Evolutionary conservation across 2,329 filamentous ascomycete genomes (phyloP).

Genomic region (Verticillium albo-atrum): DNA sequence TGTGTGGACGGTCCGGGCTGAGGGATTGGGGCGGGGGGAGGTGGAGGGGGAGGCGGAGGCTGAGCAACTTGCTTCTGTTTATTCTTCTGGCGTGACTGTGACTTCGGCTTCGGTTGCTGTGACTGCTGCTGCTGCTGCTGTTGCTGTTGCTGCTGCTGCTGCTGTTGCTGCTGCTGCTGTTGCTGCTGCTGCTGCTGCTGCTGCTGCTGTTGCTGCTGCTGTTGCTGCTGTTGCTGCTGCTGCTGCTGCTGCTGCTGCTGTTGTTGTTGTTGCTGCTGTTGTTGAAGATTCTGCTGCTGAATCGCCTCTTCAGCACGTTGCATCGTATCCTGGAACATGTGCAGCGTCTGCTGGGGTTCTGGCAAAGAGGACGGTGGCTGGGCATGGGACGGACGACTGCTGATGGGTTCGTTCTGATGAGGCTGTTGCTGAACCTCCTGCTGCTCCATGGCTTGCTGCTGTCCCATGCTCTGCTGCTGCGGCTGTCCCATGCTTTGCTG

Average conservation of each 20-base stretch:
- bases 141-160: constrained; percentile 17
- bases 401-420: constrained; percentile 2
- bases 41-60: constrained; percentile 23
- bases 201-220: constrained; percentile 23
- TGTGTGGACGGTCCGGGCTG: constrained; percentile 20
- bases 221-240: constrained; percentile 23
- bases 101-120: constrained; percentile 19
- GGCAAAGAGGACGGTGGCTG: neutral
- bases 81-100: constrained; percentile 10
- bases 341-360: neutral
- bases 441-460: constrained; percentile 1
- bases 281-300: neutral
- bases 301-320: neutral
- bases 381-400: neutral
- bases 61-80: constrained; percentile 19
- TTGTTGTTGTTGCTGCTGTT: constrained; percentile 10
- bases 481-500: constrained; percentile 23
- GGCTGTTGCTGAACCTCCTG: constrained; percentile 7
- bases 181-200: constrained; percentile 24
- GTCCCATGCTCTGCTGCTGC: constrained; percentile 16
- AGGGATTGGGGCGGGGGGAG: neutral
- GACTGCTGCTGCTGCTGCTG: constrained; percentile 16
- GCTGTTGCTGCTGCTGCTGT: constrained; percentile 21
- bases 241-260: constrained; percentile 30
- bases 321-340: neutral